These are phyloP conservation scores for Yamadazyma akitaensis DNA, from an alignment of 805 yeast genomes.

Conservation along the genomic window DNA sequence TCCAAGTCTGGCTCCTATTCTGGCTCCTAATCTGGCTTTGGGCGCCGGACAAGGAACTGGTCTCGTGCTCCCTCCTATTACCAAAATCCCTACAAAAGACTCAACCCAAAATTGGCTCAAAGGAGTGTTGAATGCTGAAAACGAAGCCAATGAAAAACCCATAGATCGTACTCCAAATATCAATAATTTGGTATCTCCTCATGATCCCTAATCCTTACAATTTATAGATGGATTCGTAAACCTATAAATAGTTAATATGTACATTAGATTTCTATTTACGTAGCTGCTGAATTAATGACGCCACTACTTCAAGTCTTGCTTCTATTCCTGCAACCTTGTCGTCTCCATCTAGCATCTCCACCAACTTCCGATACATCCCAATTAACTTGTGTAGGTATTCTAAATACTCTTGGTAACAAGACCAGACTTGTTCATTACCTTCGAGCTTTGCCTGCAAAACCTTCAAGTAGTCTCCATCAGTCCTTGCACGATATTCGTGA, in stretches of 20 bases:
- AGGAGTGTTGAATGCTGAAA: conserved; percentile 27
- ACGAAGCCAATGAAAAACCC: not conserved
- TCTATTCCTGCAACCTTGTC: conserved; percentile 11
- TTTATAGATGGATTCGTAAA: not conserved
- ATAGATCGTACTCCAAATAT: conserved; percentile 28
- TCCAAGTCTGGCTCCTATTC: not conserved
- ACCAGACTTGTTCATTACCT: conserved; percentile 8
- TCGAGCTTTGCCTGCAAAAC: conserved; percentile 10
- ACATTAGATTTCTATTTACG: conserved; percentile 3
- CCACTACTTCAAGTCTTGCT: conserved; percentile 13
- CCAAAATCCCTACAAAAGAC: conserved; percentile 5
- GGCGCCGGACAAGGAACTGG: not conserved
- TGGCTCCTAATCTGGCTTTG: not conserved
- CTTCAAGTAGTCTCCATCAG: conserved; percentile 2
- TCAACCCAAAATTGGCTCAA: conserved; percentile 24
- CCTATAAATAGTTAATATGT: conserved; percentile 9
- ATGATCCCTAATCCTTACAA: conserved; percentile 3
- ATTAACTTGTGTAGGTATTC: conserved; percentile 9
- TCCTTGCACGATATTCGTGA: not conserved
- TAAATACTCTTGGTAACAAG: conserved; percentile 8
- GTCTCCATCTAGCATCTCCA: conserved; percentile 7
- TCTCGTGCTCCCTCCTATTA: conserved; percentile 10
- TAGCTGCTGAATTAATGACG: conserved; percentile 6
- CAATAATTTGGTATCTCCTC: conserved; percentile 28
- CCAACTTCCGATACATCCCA: conserved; percentile 9